Base-by-base conservation (phyloP, 139 green algal species). In the Chlorella sp. region DNA sequence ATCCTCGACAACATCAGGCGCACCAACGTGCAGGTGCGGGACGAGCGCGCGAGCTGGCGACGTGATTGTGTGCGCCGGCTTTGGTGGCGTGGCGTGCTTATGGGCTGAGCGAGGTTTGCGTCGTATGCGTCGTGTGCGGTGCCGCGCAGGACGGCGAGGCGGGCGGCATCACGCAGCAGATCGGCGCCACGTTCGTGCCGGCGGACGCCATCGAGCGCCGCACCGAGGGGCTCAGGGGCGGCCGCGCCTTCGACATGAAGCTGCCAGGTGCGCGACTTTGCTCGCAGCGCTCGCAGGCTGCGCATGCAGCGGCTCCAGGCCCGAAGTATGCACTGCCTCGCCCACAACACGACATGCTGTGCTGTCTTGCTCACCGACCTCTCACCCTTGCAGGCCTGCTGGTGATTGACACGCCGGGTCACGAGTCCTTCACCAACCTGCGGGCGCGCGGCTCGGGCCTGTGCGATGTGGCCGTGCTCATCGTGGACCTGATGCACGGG, bases 91-190 rank as follows among this genome's bases (percentile, higher is more conserved):
- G n/a, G n/a, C n/a, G n/a, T n/a, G n/a, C n/a, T n/a, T n/a, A n/a
- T n/a, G n/a, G n/a, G n/a, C n/a, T 60, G 49, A 60, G 49, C 49
- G 49, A 20, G 50, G 22, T 23, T 62, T 62, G 22, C 22, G 50
- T 62, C 50, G 23, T 62, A 22, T 27, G 22, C 23, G 50, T 62
- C 23, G 50, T n/a, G n/a, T n/a, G n/a, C n/a, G n/a, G n/a, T n/a
- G n/a, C n/a, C n/a, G n/a, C n/a, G n/a, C 92, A 98, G 82, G 96
- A 98, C 63, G 93, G 93, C 0, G 95, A 99, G 81, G 95, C 95
- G 1, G 95, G 95, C 34, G 95, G 95, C 60, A 99, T 99, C 88
- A 99, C 95, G 35, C 95, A 99, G 87, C 95, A 99, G 86, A 99
- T 99, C 67, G 95, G 95, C 61, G 95, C 95, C 14, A 99, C 95